Percentiles rank a stretch among this genome's conserved stretches.
Evolutionary conservation across 768 basidiomycete genomes (phyloP).

Genomic region (Ephemerocybe angulata): DNA sequence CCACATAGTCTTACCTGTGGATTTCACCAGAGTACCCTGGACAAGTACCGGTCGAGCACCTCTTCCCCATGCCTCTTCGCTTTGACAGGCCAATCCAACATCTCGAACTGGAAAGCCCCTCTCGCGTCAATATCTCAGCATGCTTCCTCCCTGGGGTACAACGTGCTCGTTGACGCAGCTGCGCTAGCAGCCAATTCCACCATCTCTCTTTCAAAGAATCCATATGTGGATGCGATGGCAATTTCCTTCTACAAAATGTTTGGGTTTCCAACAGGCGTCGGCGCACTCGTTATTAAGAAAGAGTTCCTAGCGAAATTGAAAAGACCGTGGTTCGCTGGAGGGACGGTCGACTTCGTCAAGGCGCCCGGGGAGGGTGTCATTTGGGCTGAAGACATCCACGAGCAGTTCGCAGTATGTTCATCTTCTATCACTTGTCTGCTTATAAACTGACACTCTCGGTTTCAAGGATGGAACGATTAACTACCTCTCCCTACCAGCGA

Average conservation of each 20-base stretch:
- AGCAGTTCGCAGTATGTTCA: conserved; percentile 71
- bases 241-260: conserved; percentile 91
- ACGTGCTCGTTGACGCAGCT: conserved; percentile 77
- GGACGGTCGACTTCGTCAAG: conserved; percentile 81
- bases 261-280: conserved; percentile 82
- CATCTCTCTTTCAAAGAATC: conserved; percentile 61
- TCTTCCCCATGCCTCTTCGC: conserved; percentile 66
- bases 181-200: conserved; percentile 71
- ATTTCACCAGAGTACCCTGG: too few species aligned
- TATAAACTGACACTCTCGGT: conserved; percentile 6
- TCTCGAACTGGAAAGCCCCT: conserved; percentile 70
- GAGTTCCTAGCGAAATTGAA: conserved; percentile 57
- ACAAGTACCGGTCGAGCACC: too few species aligned
- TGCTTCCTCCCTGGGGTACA: conserved; percentile 67
- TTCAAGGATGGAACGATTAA: conserved; percentile 81
- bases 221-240: conserved; percentile 72
- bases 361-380: conserved; percentile 73
- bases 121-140: conserved; percentile 59
- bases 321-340: conserved; percentile 84
- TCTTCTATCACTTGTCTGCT: conserved; percentile 3
- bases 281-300: conserved; percentile 72
- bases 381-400: conserved; percentile 52
- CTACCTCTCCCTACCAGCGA: conserved; percentile 71
- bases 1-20: too few species aligned
- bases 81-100: conserved; percentile 78